Evolutionary conservation across 2,329 filamentous ascomycete species (phyloP).

Genomic region (Penicillium sp.): DNA sequence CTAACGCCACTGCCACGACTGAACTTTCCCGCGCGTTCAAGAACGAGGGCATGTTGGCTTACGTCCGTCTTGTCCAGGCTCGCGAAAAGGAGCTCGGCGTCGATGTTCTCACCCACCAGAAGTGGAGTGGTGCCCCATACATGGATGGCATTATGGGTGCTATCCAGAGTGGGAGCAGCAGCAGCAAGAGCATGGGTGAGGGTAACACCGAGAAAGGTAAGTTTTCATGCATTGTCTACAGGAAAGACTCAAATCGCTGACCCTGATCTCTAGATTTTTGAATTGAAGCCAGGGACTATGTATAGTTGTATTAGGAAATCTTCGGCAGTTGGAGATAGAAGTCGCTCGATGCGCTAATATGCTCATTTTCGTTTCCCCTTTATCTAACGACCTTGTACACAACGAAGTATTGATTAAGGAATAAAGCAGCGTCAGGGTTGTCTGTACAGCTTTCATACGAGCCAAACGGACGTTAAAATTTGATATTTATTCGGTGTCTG

Average conservation of each 20-base stretch:
- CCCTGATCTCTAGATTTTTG: neutral
- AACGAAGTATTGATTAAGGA: neutral
- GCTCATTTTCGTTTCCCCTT: neutral
- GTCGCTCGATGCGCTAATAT: neutral
- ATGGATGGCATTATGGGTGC: constrained; percentile 86
- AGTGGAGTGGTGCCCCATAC: constrained; percentile 66
- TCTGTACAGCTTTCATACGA: too few species aligned
- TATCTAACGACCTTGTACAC: neutral
- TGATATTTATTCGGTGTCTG: too few species aligned
- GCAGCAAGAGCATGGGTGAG: constrained; percentile 89
- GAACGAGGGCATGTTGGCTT: constrained; percentile 90
- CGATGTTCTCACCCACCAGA: constrained; percentile 93
- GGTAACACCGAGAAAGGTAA: constrained; percentile 73
- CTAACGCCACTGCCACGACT: constrained; percentile 60
- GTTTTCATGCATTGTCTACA: constrained; percentile 1
- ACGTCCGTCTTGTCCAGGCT: constrained; percentile 88
- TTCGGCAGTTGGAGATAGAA: neutral
- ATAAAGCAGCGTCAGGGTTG: too few species aligned
- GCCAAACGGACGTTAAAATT: too few species aligned
- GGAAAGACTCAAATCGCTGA: neutral
- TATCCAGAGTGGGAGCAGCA: constrained; percentile 86
- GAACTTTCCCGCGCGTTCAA: constrained; percentile 82
- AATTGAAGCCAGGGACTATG: neutral
- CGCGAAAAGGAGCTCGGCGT: constrained; percentile 86
- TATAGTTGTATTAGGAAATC: neutral